Evolutionary conservation across 495 filamentous ascomycete genomes (phyloP).

Genomic region (Baudoinia panamericana): DNA sequence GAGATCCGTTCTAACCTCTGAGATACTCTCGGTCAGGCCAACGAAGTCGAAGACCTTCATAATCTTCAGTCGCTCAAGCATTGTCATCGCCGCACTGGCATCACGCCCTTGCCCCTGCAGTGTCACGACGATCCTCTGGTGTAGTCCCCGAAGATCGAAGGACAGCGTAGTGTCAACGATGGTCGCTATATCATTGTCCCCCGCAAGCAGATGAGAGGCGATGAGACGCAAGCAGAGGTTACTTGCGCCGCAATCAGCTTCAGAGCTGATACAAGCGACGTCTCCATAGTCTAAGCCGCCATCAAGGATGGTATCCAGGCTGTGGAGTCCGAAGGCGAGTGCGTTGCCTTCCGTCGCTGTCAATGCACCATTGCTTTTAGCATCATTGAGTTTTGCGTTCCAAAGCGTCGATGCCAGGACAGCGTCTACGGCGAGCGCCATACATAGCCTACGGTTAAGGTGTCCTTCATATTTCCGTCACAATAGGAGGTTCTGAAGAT

Average conservation of each 20-base stretch:
- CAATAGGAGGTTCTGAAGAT: too few species aligned
- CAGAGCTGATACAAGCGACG: slow-evolving; percentile 6
- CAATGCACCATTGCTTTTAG: too few species aligned
- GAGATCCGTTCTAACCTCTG: slow-evolving; percentile 30
- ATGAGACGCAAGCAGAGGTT: slow-evolving; percentile 16
- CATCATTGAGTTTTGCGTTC: too few species aligned
- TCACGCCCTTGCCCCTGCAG: neutral
- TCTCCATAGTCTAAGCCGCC: slow-evolving; percentile 18
- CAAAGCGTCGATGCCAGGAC: too few species aligned
- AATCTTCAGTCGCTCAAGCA: slow-evolving; percentile 40
- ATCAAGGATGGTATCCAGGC: slow-evolving; percentile 23
- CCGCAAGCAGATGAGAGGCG: slow-evolving; percentile 19
- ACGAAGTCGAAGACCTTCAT: slow-evolving; percentile 47
- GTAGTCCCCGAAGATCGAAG: slow-evolving; percentile 21
- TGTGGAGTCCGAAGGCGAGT: slow-evolving; percentile 16
- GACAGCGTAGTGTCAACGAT: slow-evolving; percentile 26
- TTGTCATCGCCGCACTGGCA: slow-evolving; percentile 7
- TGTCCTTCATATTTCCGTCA: too few species aligned
- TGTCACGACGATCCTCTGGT: neutral
- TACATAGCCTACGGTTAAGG: too few species aligned
- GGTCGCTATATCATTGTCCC: slow-evolving; percentile 14
- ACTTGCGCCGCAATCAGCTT: neutral
- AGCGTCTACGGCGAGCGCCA: too few species aligned
- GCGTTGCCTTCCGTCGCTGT: neutral
- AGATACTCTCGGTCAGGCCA: slow-evolving; percentile 43